Evolutionary conservation across 345 rosid genomes (phyloP).

Genomic region (Citrus trifoliata): DNA sequence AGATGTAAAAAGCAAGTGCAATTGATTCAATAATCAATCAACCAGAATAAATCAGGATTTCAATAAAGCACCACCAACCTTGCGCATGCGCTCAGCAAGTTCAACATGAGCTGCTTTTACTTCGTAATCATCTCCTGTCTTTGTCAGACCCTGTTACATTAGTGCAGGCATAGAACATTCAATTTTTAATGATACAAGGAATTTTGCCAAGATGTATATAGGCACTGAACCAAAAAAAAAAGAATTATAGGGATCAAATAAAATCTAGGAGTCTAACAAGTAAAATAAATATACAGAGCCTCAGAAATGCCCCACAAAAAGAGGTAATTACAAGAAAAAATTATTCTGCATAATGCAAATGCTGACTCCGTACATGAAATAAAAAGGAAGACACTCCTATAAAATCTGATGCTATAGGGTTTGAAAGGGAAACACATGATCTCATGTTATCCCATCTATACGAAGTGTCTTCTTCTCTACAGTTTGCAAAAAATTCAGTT

Average conservation of each 20-base stretch:
- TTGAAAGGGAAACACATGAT: neutral
- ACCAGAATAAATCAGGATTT: neutral
- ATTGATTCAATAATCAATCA: neutral
- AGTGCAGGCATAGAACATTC: conserved; percentile 12
- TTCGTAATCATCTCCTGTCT: conserved; percentile 94
- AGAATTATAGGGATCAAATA: neutral
- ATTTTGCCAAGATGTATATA: neutral
- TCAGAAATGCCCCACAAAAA: neutral
- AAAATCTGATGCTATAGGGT: neutral
- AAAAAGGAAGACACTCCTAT: neutral
- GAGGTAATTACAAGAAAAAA: neutral
- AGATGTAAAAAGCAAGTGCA: conserved; percentile 1
- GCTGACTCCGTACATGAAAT: neutral
- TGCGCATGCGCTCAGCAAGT: conserved; percentile 99
- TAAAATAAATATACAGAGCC: neutral
- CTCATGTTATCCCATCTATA: neutral
- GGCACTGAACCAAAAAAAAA: neutral
- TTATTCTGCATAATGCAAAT: conserved; percentile 4
- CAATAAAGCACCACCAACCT: conserved; percentile 46
- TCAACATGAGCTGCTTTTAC: conserved; percentile 95
- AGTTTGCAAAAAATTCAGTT: neutral
- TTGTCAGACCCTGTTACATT: conserved; percentile 78
- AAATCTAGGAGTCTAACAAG: neutral
- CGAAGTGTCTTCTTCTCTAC: neutral
- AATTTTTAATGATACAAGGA: neutral